Base-by-base conservation (phyloP, 2,329 filamentous ascomycete species). In the Hortaea sp. region DNA sequence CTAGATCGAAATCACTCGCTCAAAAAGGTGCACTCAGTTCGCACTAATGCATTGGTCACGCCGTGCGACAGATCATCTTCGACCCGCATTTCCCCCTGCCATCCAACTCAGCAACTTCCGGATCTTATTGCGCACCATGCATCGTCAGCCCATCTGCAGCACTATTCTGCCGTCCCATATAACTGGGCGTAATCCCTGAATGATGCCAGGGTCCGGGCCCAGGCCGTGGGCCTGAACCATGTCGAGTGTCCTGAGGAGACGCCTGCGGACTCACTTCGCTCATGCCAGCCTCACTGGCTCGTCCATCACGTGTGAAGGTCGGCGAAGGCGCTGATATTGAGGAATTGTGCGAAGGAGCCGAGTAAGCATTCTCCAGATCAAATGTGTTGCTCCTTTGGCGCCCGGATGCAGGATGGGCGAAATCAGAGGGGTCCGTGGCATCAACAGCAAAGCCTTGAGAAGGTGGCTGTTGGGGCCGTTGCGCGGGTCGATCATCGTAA, bases 91-190 rank as follows among this genome's bases (percentile, higher is more conserved):
- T 20, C 20, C 20, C 20, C 20, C 20, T 20, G 20, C 48, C 42
- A 39, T 57, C 53, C 29, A 56, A 52, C 41, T 53, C 53, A 41
- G 46, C 47, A 44, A 50, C 49, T 29, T 44, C 10, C 29, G 44
- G 49, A n/a, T 42, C 48, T 13, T 31, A 34, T 42, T 47, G 38
- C 31, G 56, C 59, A 6, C 70, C 70, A 45, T 71, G 69, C 70
- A 73, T 73, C 1, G 68, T 71, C 43, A 69, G 40, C 28, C 69
- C 65, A 46, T 69, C 65, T 4, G 57, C 62, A 29, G 68, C 65
- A 46, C 66, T 70, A 49, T 65, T 60, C 55, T 73, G 69, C 38
- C 70, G 56, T 2, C 66, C 64, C 29, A 71, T 51, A 49, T 71
- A 72, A 4, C 63, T 67, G 4, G 66, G 65, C 27, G 68, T 71